phyloP scores from a whole-genome alignment of 805 yeast genomes.

The Cyberlindnera suaveolens region DNA sequence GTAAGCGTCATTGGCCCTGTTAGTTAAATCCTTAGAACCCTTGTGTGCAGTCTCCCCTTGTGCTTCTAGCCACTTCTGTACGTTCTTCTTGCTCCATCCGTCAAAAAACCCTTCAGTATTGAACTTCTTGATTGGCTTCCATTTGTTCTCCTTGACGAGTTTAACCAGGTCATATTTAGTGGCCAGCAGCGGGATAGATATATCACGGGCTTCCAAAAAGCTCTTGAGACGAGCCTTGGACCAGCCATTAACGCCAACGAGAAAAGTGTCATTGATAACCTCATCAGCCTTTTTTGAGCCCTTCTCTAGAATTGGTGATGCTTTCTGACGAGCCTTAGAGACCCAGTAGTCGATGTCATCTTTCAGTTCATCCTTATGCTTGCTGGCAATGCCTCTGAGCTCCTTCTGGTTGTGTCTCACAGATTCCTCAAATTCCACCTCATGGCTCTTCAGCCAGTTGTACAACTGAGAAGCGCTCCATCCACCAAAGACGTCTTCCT shows the following conservation, averaged over 20 bases:
- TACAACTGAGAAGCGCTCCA: conserved; percentile 51
- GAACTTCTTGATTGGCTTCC: conserved; percentile 28
- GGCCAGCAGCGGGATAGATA: conserved; percentile 33
- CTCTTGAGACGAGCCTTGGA: conserved; percentile 37
- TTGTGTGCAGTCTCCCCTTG: conserved; percentile 22
- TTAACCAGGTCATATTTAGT: conserved; percentile 34
- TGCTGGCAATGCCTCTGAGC: conserved; percentile 29
- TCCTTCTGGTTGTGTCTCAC: conserved; percentile 29
- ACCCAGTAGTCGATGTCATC: conserved; percentile 36
- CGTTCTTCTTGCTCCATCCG: conserved; percentile 32
- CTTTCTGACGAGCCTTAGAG: conserved; percentile 23
- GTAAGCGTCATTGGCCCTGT: conserved; percentile 21
- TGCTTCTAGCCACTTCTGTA: conserved; percentile 34
- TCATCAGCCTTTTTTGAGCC: conserved; percentile 27
- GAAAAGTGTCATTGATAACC: conserved; percentile 38
- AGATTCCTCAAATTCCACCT: conserved; percentile 31
- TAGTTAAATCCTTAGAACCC: conserved; percentile 17
- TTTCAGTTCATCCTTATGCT: conserved; percentile 29
- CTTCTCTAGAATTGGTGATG: conserved; percentile 32
- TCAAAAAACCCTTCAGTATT: conserved; percentile 29
- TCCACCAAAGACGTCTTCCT: conserved; percentile 38
- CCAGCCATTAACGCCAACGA: conserved; percentile 42
- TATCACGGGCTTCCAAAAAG: conserved; percentile 35
- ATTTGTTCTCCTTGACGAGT: conserved; percentile 33
- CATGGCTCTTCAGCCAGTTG: conserved; percentile 47